phyloP scores from a whole-genome alignment of 805 yeast species.

The Yarrowia sp. region DNA sequence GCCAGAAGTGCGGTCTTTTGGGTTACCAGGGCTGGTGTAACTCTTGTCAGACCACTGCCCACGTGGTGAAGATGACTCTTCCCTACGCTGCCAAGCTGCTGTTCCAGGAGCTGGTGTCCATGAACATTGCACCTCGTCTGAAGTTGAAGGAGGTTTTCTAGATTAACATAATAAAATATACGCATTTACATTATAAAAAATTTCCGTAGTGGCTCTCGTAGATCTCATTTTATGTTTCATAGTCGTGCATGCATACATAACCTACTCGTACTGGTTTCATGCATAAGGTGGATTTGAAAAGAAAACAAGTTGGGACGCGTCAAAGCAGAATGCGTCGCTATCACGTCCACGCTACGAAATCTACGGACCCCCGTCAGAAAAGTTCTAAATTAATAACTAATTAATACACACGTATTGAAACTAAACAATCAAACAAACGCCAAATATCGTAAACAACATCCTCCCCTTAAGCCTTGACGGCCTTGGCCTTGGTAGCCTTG shows the following conservation, averaged over 20 bases:
- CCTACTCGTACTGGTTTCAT: too few relatives aligned
- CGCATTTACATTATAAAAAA: background rate
- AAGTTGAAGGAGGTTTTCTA: constrained; percentile 82
- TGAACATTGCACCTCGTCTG: constrained; percentile 97
- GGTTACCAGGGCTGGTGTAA: constrained; percentile 98
- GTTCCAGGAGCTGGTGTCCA: constrained; percentile 96
- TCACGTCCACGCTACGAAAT: too few relatives aligned
- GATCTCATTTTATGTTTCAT: too few relatives aligned
- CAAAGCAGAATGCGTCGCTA: too few relatives aligned
- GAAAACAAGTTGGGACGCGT: too few relatives aligned
- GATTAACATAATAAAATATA: background rate
- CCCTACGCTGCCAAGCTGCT: constrained; percentile 98
- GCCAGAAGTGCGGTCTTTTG: constrained; percentile 93
- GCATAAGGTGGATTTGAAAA: too few relatives aligned
- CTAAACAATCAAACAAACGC: constrained; percentile 25
- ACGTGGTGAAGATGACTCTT: constrained; percentile 87
- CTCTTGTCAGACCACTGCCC: constrained; percentile 86
- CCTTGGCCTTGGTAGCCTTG: constrained; percentile 35
- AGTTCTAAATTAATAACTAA: constrained; percentile 16
- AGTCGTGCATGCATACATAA: too few relatives aligned
- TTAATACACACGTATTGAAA: constrained; percentile 25
- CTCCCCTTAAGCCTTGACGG: constrained; percentile 34
- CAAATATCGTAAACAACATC: constrained; percentile 8
- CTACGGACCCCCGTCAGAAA: background rate
- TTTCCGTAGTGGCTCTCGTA: too few relatives aligned